Evolutionary conservation across 2,329 filamentous ascomycete genomes (phyloP).

Genomic region (Nigrospora osmanthi): DNA sequence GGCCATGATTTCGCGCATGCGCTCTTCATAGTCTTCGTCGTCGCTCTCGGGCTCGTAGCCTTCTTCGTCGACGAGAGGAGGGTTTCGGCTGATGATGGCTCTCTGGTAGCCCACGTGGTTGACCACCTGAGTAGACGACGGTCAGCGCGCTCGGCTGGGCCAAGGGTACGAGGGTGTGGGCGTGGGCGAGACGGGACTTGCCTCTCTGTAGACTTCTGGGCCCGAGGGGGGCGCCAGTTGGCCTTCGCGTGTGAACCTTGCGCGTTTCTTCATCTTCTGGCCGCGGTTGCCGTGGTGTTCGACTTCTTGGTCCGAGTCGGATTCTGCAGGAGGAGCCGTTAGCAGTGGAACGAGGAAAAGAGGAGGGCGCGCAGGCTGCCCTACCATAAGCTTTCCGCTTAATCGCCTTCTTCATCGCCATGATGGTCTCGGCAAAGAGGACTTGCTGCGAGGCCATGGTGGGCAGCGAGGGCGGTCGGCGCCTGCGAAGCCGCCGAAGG

Average conservation of each 20-base stretch:
- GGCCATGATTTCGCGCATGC: slow-evolving; percentile 50
- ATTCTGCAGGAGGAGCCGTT: slow-evolving; percentile 42
- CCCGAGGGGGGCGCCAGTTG: slow-evolving; percentile 60
- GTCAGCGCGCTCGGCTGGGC: neutral
- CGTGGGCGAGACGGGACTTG: slow-evolving; percentile 24
- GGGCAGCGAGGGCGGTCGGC: slow-evolving; percentile 2
- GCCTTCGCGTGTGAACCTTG: slow-evolving; percentile 63
- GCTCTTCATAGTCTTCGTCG: slow-evolving; percentile 63
- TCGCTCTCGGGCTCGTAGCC: slow-evolving; percentile 70
- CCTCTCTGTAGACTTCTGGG: slow-evolving; percentile 64
- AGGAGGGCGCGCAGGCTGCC: slow-evolving; percentile 5
- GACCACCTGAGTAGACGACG: slow-evolving; percentile 42
- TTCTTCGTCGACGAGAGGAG: slow-evolving; percentile 66
- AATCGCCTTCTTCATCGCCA: slow-evolving; percentile 59
- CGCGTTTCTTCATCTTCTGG: slow-evolving; percentile 70
- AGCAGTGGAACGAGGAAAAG: slow-evolving; percentile 3
- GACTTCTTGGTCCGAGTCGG: slow-evolving; percentile 69
- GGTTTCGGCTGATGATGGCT: slow-evolving; percentile 67
- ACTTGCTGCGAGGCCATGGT: slow-evolving; percentile 51
- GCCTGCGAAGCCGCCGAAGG: no score
- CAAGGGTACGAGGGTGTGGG: neutral
- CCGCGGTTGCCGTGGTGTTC: slow-evolving; percentile 65
- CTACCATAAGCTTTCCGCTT: slow-evolving; percentile 57
- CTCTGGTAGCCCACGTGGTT: slow-evolving; percentile 68
- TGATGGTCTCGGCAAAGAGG: slow-evolving; percentile 58